Conservation (phyloP, 2,329 filamentous ascomycete genomes). For the Botryotinia globosa region DNA sequence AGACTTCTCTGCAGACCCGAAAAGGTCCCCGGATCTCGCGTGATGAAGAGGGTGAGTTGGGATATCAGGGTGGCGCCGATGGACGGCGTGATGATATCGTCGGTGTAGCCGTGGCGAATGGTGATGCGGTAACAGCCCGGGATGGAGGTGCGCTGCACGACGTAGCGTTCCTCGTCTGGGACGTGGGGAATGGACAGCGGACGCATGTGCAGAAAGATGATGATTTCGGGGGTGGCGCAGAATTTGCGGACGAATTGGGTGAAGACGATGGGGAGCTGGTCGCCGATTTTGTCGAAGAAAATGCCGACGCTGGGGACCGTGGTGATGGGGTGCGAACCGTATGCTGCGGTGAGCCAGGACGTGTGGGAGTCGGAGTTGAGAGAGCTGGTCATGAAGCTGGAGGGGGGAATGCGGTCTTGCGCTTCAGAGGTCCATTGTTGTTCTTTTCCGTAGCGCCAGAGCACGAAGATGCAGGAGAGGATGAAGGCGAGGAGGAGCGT, state of each 20-base stretch:
- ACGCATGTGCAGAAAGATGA: slow-evolving; percentile 73
- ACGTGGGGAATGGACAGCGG: slow-evolving; percentile 59
- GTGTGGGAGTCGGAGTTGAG: slow-evolving; percentile 33
- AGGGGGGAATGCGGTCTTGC: slow-evolving; percentile 55
- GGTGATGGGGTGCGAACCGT: slow-evolving; percentile 43
- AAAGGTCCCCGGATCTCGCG: slow-evolving; percentile 38
- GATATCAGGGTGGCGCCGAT: slow-evolving; percentile 58
- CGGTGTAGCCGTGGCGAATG: slow-evolving; percentile 70
- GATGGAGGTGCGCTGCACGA: slow-evolving; percentile 43
- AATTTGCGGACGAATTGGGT: slow-evolving; percentile 72
- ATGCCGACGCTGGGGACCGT: slow-evolving; percentile 61
- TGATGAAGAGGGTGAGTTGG: slow-evolving; percentile 53
- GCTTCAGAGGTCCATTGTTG: slow-evolving; percentile 71
- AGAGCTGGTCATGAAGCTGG: slow-evolving; percentile 41
- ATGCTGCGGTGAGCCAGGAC: slow-evolving; percentile 39
- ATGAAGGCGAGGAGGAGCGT: slow-evolving; percentile 63
- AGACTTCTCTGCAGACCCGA: background rate
- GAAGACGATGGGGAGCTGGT: slow-evolving; percentile 63
- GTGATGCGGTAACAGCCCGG: slow-evolving; percentile 67
- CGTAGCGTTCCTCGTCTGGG: slow-evolving; percentile 47
- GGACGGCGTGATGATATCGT: slow-evolving; percentile 65
- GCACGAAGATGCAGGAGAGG: slow-evolving; percentile 62
- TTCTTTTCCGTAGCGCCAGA: slow-evolving; percentile 79
- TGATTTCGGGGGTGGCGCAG: slow-evolving; percentile 61
- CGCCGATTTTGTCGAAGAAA: slow-evolving; percentile 75